Conservation (phyloP, 2,329 filamentous ascomycete species). For the Pseudocercospora eumusae region DNA sequence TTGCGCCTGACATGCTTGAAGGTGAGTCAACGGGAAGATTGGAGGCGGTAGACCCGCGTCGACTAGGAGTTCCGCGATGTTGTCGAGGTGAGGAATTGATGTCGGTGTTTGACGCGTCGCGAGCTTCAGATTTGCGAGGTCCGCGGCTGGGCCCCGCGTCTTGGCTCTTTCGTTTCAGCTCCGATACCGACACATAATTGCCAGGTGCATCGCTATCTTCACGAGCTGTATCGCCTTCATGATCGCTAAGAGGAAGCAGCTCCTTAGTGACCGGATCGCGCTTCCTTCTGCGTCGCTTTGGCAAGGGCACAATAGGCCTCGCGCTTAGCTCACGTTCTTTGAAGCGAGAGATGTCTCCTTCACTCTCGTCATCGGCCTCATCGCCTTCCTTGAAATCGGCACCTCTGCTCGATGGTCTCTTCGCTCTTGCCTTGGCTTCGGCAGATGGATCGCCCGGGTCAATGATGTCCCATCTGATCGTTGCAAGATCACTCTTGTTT, state of each 20-base stretch:
- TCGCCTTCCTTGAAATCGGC: constrained; percentile 15
- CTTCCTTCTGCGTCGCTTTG: constrained; percentile 10
- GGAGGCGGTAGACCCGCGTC: constrained; percentile 11
- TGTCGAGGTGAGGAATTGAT: constrained; percentile 12
- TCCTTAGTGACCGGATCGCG: constrained; percentile 8
- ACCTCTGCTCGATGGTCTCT: constrained; percentile 17
- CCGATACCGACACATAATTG: not conserved
- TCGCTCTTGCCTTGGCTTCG: constrained; percentile 23
- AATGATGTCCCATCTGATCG: constrained; percentile 63
- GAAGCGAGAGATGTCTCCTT: constrained; percentile 24
- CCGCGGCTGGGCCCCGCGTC: constrained; percentile 7
- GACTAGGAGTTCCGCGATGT: constrained; percentile 10
- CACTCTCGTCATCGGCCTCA: constrained; percentile 20
- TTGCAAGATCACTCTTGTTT: constrained; percentile 53
- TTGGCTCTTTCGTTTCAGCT: constrained; percentile 1
- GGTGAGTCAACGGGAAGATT: not conserved
- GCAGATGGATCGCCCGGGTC: constrained; percentile 56
- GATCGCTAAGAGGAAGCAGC: constrained; percentile 5
- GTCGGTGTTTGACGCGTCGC: constrained; percentile 15
- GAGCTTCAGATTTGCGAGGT: constrained; percentile 17
- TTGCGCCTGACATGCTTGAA: constrained; percentile 18
- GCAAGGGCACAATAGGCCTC: not conserved
- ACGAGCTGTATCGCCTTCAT: not conserved
- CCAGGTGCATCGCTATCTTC: constrained; percentile 1
- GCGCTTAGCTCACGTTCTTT: not conserved